Evolutionary conservation across 257 asterid genomes (phyloP).

Genomic region (Handroanthus guayacan): DNA sequence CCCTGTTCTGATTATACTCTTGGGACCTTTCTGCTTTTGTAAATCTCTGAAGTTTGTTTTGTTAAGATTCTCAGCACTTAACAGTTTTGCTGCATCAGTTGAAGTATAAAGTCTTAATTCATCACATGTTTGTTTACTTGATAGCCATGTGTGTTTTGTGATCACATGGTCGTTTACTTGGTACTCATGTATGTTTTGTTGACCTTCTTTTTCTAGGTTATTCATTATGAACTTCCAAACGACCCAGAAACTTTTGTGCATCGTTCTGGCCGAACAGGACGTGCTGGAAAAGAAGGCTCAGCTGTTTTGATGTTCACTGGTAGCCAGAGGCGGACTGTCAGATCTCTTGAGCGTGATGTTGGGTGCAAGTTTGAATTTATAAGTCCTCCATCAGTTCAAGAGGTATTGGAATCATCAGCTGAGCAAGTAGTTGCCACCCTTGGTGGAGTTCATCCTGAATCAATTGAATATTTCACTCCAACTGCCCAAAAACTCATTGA

Average conservation of each 20-base stretch:
- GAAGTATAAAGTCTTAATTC: neutral
- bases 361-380: constrained; percentile 79
- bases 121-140: neutral
- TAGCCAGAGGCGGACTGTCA: constrained; percentile 81
- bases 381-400: constrained; percentile 75
- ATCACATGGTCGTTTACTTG: neutral
- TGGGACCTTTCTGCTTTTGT: neutral
- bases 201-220: constrained; percentile 52
- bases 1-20: neutral
- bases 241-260: constrained; percentile 98
- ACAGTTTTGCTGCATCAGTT: neutral
- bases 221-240: constrained; percentile 96
- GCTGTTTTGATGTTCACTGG: constrained; percentile 79
- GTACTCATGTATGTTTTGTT: constrained; percentile 13
- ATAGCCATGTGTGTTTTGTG: constrained; percentile 9
- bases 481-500: constrained; percentile 61
- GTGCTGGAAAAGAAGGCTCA: constrained; percentile 83
- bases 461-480: constrained; percentile 59
- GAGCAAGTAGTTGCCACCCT: constrained; percentile 59
- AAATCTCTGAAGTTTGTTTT: neutral
- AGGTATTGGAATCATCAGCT: constrained; percentile 85
- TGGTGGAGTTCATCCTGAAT: constrained; percentile 62
- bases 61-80: neutral
- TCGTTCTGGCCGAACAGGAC: constrained; percentile 98
- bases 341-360: constrained; percentile 78